Evolutionary conservation across 2,329 filamentous ascomycete genomes (phyloP), one percentile per base, ranked within the genome.

Genomic region (Diplodia corticola): DNA sequence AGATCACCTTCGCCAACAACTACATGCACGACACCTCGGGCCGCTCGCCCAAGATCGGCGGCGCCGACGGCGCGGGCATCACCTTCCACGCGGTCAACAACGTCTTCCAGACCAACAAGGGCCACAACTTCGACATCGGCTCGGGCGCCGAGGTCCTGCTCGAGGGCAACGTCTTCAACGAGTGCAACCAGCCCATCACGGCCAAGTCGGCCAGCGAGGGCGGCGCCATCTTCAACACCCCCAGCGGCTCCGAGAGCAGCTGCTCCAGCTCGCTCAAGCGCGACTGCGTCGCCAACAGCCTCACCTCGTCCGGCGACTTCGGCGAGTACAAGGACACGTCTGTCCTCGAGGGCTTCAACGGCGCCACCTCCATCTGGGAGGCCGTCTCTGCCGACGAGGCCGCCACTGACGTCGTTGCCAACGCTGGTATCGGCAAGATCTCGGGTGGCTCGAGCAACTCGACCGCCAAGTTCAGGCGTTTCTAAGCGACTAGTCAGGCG

Each of bases 141-240:
- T 67, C 50, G 2, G 71, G 71, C 7, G 68, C 69, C 37, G 69
- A 69, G 20, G 67, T 71, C 12, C 65, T 73, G 17, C 30, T 82
- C 26, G 81, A 83, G 70, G 82, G 81, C 35, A 83, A 83, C 73
- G 76, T 77, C 65, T 82, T 83, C 71, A 72, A 77, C 48, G 71
- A 76, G 9, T 79, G 82, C 59, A 74, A 75, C 10, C 80, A 76
- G 20, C 79, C 80, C n/a, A 69, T 78, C 26, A 80, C 79, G 0
- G 67, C 71, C 35, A 67, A 69, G 44, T 69, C 71, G 0, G 76
- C 75, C 53, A 71, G 67, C 7, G 69, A 71, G 35, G 67, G 69
- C 17, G 76, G 74, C 17, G 69, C 72, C 33, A 69, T 74, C 49
- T 75, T 74, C 60, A 74, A 76, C 50, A 75, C 70, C 35, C 64